Evolutionary conservation across 495 filamentous ascomycete genomes (phyloP), one percentile per base, ranked within the genome.

Genomic region (Lepidopterella palustris): DNA sequence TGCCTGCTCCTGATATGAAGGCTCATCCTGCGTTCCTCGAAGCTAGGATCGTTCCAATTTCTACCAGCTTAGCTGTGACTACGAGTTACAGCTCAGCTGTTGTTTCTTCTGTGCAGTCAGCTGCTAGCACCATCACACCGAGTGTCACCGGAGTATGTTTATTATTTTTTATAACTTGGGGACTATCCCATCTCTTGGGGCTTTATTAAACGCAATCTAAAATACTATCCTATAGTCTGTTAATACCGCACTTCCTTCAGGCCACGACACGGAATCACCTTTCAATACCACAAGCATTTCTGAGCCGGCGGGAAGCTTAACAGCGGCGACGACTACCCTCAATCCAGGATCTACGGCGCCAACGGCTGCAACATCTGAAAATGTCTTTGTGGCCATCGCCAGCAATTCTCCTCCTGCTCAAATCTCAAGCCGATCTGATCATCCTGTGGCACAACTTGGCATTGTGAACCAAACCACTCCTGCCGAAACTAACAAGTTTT

Each of bases 401-500:
- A 67, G 62, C 1, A 69, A 69, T 57, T 63, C 63, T 4, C 71
- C 71, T 18, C 72, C 71, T 1, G 23, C 67, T 13, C 65, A 72
- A 42, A 65, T 76, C n/a, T 42, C 59, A 24, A 50, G 53, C 5
- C 60, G 70, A n/a, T 55, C 55, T 9, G 73, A 72, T 47, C 73
- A 76, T 52, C 70, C 69, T 4, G 71, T 74, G 1, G 56, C 67
- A 21, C 57, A 64, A 11, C 35, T 66, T 15, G 64, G 62, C 6
- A 71, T 74, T 26, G 53, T 63, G n/a, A 64, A 68, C 55, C 73
- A 81, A 20, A 70, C 73, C 2, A 71, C 66, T 1, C 87, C 87
- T 0, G 79, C 89, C 61, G 75, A 81, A 52, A 93, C 91, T 11
- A 95, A 97, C 72, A 97, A 96, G 66, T 98, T 96, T 72, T 96